Base-by-base conservation (phyloP, 768 basidiomycete species). In the Imleria badia region DNA sequence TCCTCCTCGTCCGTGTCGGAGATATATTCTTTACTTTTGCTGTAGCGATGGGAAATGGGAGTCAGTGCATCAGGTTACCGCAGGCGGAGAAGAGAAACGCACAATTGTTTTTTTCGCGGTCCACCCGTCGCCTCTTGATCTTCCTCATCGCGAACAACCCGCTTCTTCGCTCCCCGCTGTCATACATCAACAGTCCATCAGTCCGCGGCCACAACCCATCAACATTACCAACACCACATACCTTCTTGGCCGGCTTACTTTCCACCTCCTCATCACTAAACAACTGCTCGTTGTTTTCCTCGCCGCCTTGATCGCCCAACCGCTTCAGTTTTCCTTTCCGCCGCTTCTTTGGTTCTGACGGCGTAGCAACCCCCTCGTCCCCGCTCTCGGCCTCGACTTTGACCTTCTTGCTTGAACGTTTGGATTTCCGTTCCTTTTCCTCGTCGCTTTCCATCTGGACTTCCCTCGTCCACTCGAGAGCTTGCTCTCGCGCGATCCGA, bases 11-110 rank as follows among this genome's bases (percentile, higher is more conserved):
- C 93, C 3, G 91, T 91, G 67, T 94, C 91, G 8, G 87, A 87
- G 45, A 96, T 82, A 70, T 85, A 81, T 63, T 86, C 93, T 71
- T 91, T 93, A 65, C 90, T 94, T 78, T 94, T 95, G 66, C 93
- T 94, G 47, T 58, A 20, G 19, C 36, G 42, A 30, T 35, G 12
- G 55, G 40, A 58, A 29, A 35, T 40, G n/a, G 23, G 10, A 57
- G 46, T 56, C 40, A 47, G 40, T 50, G 30, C 48, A 12, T 12
- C 17, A 34, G 10, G 17, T 17, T 5, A 30, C 29, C 15, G 14
- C 14, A 6, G 12, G 2, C 3, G 5, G 20, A 17, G 39, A 11
- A 33, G 45, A 12, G 6, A 14, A n/a, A 78, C 86, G 62, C 58
- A 89, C 88, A 82, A 87, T 69, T 87, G 86, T 69, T 88, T 91